These are phyloP conservation scores for Ustilago hordei DNA, from an alignment of 1,284 basidiomycete species.

Conservation along the genomic window DNA sequence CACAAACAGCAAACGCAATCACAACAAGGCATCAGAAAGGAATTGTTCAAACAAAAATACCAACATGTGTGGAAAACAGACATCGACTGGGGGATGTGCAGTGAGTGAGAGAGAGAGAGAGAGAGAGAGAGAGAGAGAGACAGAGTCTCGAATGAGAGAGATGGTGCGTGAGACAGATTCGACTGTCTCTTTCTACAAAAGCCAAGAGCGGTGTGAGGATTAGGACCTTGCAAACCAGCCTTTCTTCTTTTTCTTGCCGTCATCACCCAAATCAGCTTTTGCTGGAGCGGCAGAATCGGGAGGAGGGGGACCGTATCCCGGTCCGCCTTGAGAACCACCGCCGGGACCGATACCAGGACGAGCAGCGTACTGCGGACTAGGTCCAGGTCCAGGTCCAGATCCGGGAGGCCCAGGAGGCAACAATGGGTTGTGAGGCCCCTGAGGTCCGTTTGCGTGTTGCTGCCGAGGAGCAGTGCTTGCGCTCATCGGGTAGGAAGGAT, in stretches of 20 bases:
- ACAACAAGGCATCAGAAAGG: background rate
- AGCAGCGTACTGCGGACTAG: conserved; percentile 15
- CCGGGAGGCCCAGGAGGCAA: conserved; percentile 19
- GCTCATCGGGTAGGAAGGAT: conserved; percentile 46
- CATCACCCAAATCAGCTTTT: conserved; percentile 21
- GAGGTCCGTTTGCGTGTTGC: conserved; percentile 11
- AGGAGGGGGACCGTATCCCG: conserved; percentile 8
- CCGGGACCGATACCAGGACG: conserved; percentile 22
- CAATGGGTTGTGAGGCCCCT: conserved; percentile 18
- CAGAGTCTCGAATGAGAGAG: background rate
- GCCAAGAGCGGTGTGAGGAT: background rate
- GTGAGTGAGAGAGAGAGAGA: background rate
- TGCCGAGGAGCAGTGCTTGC: conserved; percentile 25
- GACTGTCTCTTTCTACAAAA: conserved; percentile 2
- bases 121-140: conserved; percentile 7
- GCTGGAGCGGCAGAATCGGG: conserved; percentile 16
- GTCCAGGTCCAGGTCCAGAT: conserved; percentile 4
- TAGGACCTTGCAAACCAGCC: conserved; percentile 50
- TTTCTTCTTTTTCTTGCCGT: conserved; percentile 53
- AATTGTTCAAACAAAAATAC: conserved; percentile 3
- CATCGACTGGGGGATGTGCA: background rate
- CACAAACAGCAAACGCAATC: background rate
- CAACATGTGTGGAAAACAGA: background rate
- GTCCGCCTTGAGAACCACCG: conserved; percentile 10
- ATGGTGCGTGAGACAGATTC: conserved; percentile 1